phyloP scores from a whole-genome alignment of 495 filamentous ascomycete genomes.

The Trypethelium eluteriae region DNA sequence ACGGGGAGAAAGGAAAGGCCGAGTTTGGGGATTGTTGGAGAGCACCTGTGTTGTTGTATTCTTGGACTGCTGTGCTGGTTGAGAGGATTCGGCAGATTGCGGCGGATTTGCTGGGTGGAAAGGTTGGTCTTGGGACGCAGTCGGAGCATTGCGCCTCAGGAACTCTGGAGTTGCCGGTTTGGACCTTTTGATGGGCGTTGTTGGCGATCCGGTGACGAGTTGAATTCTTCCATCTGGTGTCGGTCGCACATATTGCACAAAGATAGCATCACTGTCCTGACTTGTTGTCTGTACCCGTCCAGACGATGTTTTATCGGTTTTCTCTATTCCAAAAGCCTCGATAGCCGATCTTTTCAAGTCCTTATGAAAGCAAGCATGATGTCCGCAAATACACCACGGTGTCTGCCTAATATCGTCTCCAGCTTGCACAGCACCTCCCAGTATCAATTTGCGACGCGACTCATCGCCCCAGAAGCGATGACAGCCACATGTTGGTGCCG shows the following conservation, averaged over 20 bases:
- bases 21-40: neutral
- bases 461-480: slow-evolving; percentile 55
- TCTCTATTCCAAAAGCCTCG: neutral
- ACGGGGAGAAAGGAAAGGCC: neutral
- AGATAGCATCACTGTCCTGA: neutral
- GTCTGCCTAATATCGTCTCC: slow-evolving; percentile 29
- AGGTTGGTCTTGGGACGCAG: neutral
- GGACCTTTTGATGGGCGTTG: neutral
- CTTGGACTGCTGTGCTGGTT: neutral
- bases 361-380: slow-evolving; percentile 67
- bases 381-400: slow-evolving; percentile 60
- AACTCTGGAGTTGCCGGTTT: neutral
- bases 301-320: neutral
- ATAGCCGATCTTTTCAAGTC: slow-evolving; percentile 19
- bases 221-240: neutral
- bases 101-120: neutral
- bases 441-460: slow-evolving; percentile 26
- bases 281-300: neutral
- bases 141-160: neutral
- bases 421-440: slow-evolving; percentile 27
- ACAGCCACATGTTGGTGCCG: slow-evolving; percentile 53
- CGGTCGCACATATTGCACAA: slow-evolving; percentile 1
- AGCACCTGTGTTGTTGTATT: slow-evolving; percentile 3
- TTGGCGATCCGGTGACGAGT: neutral
- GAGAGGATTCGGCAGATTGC: neutral